A percentile compares a stretch with the other conserved stretches of the same genome.
phyloP scores from a whole-genome alignment of 208 protist genomes.

The Trypanosoma rangeli region DNA sequence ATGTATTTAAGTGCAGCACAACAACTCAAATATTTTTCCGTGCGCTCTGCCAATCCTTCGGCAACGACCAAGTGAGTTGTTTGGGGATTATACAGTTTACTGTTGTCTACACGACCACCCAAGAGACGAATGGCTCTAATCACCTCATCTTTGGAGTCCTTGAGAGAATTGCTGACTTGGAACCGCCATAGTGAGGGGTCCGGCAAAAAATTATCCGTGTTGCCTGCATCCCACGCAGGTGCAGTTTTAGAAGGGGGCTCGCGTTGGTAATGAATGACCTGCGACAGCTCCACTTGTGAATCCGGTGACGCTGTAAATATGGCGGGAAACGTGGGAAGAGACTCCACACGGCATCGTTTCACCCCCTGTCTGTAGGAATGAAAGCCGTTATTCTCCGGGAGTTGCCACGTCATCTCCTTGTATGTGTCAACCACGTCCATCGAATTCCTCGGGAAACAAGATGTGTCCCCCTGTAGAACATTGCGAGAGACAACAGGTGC shows the following conservation, averaged over 20 bases:
- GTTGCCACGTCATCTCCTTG: neutral
- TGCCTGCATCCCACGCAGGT: neutral
- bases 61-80: constrained; percentile 61
- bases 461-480: neutral
- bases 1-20: constrained; percentile 65
- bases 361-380: neutral
- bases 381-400: neutral
- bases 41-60: constrained; percentile 71
- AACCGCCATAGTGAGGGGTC: constrained; percentile 39
- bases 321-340: neutral
- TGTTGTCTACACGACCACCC: constrained; percentile 46
- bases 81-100: constrained; percentile 36
- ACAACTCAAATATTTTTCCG: constrained; percentile 72
- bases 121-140: constrained; percentile 41
- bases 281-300: constrained; percentile 8
- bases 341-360: neutral
- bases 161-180: constrained; percentile 68
- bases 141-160: constrained; percentile 37
- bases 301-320: neutral
- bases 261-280: constrained; percentile 27
- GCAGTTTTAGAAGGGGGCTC: neutral
- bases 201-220: neutral
- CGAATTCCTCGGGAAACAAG: neutral
- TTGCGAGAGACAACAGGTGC: constrained; percentile 10
- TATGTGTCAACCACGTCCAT: neutral